Evolutionary conservation across 768 basidiomycete genomes (phyloP).

Genomic region (Boletus fagicola): DNA sequence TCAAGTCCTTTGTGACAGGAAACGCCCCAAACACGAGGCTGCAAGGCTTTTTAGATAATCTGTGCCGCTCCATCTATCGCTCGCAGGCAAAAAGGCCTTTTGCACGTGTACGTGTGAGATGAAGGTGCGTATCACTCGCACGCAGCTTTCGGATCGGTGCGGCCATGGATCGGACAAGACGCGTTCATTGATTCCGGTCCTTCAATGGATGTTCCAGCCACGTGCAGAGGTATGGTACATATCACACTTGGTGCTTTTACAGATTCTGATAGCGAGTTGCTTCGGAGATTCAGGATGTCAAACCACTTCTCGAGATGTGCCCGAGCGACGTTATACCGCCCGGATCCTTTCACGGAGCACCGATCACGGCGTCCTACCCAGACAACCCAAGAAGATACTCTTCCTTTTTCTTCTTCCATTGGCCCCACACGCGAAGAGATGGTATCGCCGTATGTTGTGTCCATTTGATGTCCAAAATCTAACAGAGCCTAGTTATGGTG

Average conservation of each 20-base stretch:
- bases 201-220: not conserved
- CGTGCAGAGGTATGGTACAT: not conserved
- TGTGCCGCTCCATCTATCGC: constrained; percentile 17
- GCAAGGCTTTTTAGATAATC: constrained; percentile 29
- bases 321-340: not conserved
- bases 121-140: constrained; percentile 4
- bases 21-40: constrained; percentile 30
- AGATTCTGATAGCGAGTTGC: not conserved
- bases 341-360: not conserved
- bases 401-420: not conserved
- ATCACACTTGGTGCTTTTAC: not conserved
- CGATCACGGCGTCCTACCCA: not conserved
- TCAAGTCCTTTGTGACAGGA: constrained; percentile 11
- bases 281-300: not conserved
- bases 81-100: constrained; percentile 20
- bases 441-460: not conserved
- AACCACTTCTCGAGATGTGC: not conserved
- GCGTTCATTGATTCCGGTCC: not conserved
- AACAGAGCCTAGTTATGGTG: not conserved
- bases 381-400: not conserved
- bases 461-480: not conserved
- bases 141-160: constrained; percentile 5
- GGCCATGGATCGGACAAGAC: constrained; percentile 12
- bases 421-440: not conserved
- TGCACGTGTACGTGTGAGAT: constrained; percentile 19